phyloP scores from a whole-genome alignment of 768 basidiomycete genomes.

The Boletus coccyginus region DNA sequence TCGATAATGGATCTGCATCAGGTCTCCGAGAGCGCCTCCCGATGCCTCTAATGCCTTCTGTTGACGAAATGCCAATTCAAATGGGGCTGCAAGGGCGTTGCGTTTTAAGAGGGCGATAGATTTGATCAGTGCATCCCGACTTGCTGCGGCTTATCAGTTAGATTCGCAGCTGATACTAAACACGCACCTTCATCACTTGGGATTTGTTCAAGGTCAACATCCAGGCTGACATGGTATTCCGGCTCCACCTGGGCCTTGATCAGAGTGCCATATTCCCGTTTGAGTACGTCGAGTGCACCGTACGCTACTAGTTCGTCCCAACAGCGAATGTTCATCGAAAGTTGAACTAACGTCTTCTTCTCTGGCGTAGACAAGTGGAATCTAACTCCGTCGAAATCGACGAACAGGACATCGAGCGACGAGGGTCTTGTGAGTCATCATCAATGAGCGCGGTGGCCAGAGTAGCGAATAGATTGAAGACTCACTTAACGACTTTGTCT shows the following conservation, averaged over 20 bases:
- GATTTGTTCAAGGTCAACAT: conserved; percentile 83
- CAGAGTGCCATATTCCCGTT: conserved; percentile 78
- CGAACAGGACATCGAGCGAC: conserved; percentile 91
- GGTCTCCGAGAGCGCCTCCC: conserved; percentile 64
- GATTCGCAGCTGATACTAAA: neutral
- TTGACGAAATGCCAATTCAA: conserved; percentile 80
- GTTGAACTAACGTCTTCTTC: conserved; percentile 73
- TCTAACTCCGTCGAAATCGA: conserved; percentile 95
- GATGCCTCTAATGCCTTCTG: conserved; percentile 84
- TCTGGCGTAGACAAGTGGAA: conserved; percentile 91
- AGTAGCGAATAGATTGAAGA: neutral
- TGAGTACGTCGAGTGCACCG: conserved; percentile 77
- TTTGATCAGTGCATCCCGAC: conserved; percentile 73
- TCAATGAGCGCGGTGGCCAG: conserved; percentile 10
- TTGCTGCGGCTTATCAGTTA: conserved; percentile 48
- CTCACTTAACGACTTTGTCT: conserved; percentile 85
- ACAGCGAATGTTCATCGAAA: conserved; percentile 97
- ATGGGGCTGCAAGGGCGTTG: conserved; percentile 92
- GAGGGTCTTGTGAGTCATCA: conserved; percentile 61
- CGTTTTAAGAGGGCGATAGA: conserved; percentile 86
- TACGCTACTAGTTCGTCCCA: conserved; percentile 91
- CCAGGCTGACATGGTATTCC: conserved; percentile 86
- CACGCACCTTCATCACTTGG: conserved; percentile 75
- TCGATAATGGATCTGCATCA: conserved; percentile 93
- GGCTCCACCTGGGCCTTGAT: conserved; percentile 69